Percentiles rank a stretch among this genome's conserved stretches.
Conservation (phyloP, 2,329 filamentous ascomycete genomes). For the Phoma sp. region DNA sequence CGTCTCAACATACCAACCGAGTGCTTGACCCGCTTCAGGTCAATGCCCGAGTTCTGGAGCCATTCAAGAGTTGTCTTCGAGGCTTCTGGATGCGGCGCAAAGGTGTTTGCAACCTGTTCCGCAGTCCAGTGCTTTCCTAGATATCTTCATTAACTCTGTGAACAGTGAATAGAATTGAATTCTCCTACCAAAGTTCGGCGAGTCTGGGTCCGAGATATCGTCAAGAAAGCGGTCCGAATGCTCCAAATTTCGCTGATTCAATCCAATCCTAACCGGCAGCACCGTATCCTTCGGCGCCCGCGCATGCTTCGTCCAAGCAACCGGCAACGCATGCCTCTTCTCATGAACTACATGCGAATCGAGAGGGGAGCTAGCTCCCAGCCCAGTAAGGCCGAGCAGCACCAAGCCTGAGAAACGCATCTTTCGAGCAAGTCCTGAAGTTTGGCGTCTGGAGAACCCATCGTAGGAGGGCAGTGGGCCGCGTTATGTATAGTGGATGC, state of each 20-base stretch:
- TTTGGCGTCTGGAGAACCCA: neutral
- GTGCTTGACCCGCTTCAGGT: constrained; percentile 17
- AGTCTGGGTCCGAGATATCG: constrained; percentile 26
- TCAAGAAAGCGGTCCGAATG: constrained; percentile 20
- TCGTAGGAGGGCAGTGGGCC: neutral
- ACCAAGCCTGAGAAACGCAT: constrained; percentile 19
- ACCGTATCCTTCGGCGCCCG: constrained; percentile 19
- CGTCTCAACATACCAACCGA: constrained; percentile 13
- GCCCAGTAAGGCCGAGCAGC: constrained; percentile 9
- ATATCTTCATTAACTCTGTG: neutral
- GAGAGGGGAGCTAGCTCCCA: constrained; percentile 9
- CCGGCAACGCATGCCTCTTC: constrained; percentile 17
- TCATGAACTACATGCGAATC: constrained; percentile 19
- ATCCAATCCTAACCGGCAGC: constrained; percentile 20
- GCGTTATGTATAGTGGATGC: neutral
- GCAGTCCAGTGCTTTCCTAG: constrained; percentile 21
- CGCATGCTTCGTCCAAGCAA: constrained; percentile 21
- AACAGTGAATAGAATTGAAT: neutral
- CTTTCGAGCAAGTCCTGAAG: neutral
- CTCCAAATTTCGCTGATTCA: constrained; percentile 24
- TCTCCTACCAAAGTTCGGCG: constrained; percentile 22
- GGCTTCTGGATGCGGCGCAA: constrained; percentile 22
- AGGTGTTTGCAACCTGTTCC: constrained; percentile 21
- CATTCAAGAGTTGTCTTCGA: constrained; percentile 21
- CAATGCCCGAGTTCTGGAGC: constrained; percentile 23